phyloP scores from a whole-genome alignment of 495 filamentous ascomycete species.

The Cercophora newfieldiana region DNA sequence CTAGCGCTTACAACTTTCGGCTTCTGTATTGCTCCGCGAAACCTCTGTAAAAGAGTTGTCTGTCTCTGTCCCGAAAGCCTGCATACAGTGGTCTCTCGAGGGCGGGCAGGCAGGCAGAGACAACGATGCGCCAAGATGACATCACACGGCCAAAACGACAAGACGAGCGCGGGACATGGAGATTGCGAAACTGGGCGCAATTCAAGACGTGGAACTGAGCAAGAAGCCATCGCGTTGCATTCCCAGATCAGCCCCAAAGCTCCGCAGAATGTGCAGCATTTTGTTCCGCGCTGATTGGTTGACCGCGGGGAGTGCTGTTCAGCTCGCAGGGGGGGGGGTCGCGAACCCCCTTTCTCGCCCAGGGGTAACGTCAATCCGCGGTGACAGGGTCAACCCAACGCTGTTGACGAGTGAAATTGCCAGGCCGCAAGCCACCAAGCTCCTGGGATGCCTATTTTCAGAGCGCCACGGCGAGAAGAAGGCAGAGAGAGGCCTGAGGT shows the following conservation, averaged over 20 bases:
- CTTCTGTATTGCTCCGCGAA: not conserved
- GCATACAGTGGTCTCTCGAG: too few species aligned
- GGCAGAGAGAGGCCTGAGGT: not conserved
- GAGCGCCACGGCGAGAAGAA: not conserved
- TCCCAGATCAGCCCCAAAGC: slow-evolving; percentile 18
- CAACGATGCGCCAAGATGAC: not conserved
- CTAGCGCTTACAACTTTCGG: not conserved
- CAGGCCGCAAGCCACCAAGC: not conserved
- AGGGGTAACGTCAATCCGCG: slow-evolving; percentile 12
- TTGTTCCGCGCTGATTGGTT: slow-evolving; percentile 12
- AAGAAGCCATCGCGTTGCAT: slow-evolving; percentile 21
- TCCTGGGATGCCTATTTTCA: not conserved
- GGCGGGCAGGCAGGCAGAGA: too few species aligned
- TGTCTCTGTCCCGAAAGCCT: not conserved
- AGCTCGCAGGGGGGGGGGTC: slow-evolving; percentile 27
- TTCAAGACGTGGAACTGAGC: not conserved
- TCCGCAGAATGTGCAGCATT: not conserved
- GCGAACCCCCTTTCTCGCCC: not conserved
- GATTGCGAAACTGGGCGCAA: too few species aligned
- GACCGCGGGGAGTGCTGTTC: slow-evolving; percentile 5
- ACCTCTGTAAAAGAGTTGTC: not conserved
- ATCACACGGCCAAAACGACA: not conserved
- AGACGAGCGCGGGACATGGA: not conserved
- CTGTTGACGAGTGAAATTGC: not conserved
- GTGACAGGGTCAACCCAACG: not conserved